phyloP scores from a whole-genome alignment of 1,139 yeast species.

The Groenewaldozyma sp. region DNA sequence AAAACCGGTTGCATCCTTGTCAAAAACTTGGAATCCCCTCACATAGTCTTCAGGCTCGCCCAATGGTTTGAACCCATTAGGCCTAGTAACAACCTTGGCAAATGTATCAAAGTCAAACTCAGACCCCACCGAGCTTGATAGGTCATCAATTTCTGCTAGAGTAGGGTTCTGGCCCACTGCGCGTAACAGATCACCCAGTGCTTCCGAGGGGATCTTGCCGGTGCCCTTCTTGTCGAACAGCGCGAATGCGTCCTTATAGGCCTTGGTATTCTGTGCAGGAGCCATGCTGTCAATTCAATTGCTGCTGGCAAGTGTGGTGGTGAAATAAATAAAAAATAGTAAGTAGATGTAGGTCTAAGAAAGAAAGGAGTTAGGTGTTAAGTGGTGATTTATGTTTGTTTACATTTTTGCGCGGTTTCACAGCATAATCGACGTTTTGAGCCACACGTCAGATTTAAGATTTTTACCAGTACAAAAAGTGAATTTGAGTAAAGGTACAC shows the following conservation, averaged over 20 bases:
- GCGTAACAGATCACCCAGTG: constrained; percentile 86
- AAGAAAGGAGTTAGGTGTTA: too few relatives aligned
- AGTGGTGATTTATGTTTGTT: too few relatives aligned
- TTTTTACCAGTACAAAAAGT: too few relatives aligned
- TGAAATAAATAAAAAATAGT: too few relatives aligned
- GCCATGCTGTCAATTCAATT: background rate
- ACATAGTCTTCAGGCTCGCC: constrained; percentile 96
- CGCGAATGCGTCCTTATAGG: constrained; percentile 95
- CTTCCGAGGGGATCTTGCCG: constrained; percentile 81
- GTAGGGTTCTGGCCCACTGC: constrained; percentile 99
- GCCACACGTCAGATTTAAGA: too few relatives aligned
- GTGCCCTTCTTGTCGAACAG: constrained; percentile 95
- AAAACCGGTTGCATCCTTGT: constrained; percentile 89
- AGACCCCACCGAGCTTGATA: constrained; percentile 41
- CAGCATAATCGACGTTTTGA: too few relatives aligned
- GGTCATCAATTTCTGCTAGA: constrained; percentile 71
- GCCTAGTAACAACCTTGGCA: constrained; percentile 70
- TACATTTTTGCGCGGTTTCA: background rate
- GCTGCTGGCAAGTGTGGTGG: background rate
- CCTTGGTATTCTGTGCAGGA: constrained; percentile 36
- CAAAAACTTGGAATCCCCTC: constrained; percentile 96
- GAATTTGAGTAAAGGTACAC: too few relatives aligned
- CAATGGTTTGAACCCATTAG: constrained; percentile 80
- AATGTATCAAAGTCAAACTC: constrained; percentile 66
- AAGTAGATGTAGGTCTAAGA: too few relatives aligned